Conservation (phyloP, 495 filamentous ascomycete species). For the Pseudotulostoma volvatum region DNA sequence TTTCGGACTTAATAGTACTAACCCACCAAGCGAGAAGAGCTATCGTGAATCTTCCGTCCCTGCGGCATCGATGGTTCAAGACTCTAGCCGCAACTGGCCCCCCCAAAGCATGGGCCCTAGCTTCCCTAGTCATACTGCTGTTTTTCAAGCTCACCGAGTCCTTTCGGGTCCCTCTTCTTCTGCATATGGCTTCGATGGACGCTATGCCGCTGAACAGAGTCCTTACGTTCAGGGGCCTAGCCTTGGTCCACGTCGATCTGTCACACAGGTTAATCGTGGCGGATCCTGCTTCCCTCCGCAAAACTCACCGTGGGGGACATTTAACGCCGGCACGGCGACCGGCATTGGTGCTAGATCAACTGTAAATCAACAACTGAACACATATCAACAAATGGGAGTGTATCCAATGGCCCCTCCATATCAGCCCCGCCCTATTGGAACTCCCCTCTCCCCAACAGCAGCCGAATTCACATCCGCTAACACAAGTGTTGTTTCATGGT, state of each 20-base stretch:
- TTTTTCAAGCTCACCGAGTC: constrained; percentile 20
- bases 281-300: constrained; percentile 20
- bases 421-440: constrained; percentile 56
- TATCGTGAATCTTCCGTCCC: constrained; percentile 10
- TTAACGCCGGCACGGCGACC: constrained; percentile 15
- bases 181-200: constrained; percentile 16
- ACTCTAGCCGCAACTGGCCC: constrained; percentile 1
- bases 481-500: constrained; percentile 32
- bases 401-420: constrained; percentile 41
- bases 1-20: constrained; percentile 9
- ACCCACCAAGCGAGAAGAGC: constrained; percentile 12
- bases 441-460: constrained; percentile 70
- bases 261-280: constrained; percentile 24
- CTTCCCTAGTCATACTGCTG: constrained; percentile 8
- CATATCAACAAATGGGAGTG: constrained; percentile 22
- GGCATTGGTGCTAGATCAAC: constrained; percentile 14
- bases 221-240: constrained; percentile 19
- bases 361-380: constrained; percentile 19
- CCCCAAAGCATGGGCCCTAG: constrained; percentile 5
- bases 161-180: constrained; percentile 24
- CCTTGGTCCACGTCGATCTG: constrained; percentile 19
- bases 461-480: constrained; percentile 51
- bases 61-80: constrained; percentile 11
- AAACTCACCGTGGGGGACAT: constrained; percentile 19
- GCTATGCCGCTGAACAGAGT: constrained; percentile 14